Evolutionary conservation across 2,329 filamentous ascomycete species (phyloP).

Genomic region (Nakataea oryzae): DNA sequence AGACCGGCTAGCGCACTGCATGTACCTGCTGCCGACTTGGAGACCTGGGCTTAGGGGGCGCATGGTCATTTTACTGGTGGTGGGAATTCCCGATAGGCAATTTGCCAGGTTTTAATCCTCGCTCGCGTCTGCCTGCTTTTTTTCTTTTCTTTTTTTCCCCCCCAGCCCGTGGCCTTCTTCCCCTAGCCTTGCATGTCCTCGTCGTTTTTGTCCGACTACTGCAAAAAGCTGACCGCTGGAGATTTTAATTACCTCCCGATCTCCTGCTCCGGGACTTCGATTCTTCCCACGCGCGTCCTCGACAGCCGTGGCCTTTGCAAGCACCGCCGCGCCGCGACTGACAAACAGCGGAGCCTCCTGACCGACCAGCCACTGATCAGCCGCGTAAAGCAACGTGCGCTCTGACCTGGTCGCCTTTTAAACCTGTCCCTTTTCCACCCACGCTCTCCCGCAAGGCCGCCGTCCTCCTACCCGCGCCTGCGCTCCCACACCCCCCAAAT

Average conservation of each 20-base stretch:
- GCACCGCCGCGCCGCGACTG: too few species aligned
- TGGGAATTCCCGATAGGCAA: neutral
- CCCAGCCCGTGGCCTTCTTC: too few species aligned
- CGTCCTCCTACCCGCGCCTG: neutral
- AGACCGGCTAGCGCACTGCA: neutral
- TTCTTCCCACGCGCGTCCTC: neutral
- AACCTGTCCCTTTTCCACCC: neutral
- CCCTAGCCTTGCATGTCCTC: neutral
- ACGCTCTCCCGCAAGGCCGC: neutral
- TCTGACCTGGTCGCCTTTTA: slow-evolving; percentile 7
- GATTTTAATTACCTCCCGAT: neutral
- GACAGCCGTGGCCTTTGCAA: neutral
- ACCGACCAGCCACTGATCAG: neutral
- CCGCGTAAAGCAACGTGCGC: neutral
- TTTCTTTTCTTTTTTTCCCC: neutral
- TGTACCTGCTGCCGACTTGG: neutral
- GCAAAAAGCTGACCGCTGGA: neutral
- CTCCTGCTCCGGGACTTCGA: neutral
- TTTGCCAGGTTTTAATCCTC: neutral
- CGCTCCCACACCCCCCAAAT: neutral
- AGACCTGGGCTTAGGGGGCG: neutral
- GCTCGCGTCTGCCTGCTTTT: neutral
- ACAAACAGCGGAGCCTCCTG: neutral
- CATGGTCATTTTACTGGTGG: neutral
- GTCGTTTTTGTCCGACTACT: neutral